Evolutionary conservation across 129 eudicot genomes (phyloP).

Genomic region (Dittrichia graveolens): DNA sequence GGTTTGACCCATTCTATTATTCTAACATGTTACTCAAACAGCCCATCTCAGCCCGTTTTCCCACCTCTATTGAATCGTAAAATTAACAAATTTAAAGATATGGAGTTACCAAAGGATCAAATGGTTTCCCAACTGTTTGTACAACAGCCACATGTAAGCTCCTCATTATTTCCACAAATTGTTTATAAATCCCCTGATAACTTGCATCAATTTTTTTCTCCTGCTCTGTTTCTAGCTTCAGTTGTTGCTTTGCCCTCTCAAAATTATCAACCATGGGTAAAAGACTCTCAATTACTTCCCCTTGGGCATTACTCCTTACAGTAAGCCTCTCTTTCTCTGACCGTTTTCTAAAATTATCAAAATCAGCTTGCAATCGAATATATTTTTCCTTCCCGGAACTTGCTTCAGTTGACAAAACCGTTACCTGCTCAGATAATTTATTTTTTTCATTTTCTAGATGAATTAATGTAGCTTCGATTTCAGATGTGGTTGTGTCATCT

Average conservation of each 20-base stretch:
- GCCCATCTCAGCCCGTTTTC: not conserved
- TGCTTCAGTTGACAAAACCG: constrained; percentile 54
- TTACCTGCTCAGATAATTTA: constrained; percentile 46
- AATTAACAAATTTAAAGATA: not conserved
- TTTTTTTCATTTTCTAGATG: constrained; percentile 63
- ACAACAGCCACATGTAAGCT: constrained; percentile 84
- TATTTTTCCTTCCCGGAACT: constrained; percentile 74
- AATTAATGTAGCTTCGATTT: constrained; percentile 52
- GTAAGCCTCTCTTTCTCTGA: constrained; percentile 75
- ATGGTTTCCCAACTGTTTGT: constrained; percentile 89
- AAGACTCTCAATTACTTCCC: constrained; percentile 86
- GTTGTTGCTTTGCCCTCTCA: constrained; percentile 85
- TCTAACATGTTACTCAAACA: not conserved
- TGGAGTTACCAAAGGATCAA: constrained; percentile 78
- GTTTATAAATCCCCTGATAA: constrained; percentile 97
- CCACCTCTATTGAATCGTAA: not conserved
- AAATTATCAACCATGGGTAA: constrained; percentile 95
- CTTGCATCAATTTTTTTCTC: constrained; percentile 91
- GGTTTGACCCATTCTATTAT: not conserved
- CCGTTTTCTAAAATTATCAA: constrained; percentile 89
- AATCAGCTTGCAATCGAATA: constrained; percentile 91
- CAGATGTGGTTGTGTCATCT: constrained; percentile 53
- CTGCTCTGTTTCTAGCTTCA: constrained; percentile 73
- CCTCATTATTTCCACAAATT: constrained; percentile 91
- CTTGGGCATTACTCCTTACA: constrained; percentile 74